Percentiles rank a stretch among this genome's conserved stretches.
These are phyloP conservation scores for Aspergillus sp. DNA, from an alignment of 2,329 filamentous ascomycete species.

Conservation along the genomic window DNA sequence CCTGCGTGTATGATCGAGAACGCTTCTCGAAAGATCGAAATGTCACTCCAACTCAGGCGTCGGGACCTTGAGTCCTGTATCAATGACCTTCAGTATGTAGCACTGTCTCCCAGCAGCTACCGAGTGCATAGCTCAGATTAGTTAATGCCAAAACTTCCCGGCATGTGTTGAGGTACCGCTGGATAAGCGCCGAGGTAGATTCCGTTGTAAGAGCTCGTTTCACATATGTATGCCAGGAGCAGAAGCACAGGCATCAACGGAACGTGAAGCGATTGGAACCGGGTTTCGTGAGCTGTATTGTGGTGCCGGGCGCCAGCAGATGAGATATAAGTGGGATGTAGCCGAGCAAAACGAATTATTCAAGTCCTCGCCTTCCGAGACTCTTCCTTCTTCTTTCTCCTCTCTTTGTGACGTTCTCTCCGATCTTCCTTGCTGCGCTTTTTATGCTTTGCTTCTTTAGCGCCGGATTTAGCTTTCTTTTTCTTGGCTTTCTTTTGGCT, in stretches of 20 bases:
- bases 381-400: slow-evolving; percentile 21
- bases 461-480: slow-evolving; percentile 33
- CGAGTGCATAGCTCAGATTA: not conserved
- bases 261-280: not conserved
- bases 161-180: not conserved
- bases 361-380: slow-evolving; percentile 34
- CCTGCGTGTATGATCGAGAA: not conserved
- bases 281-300: not conserved
- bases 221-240: not conserved
- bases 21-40: not conserved
- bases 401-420: slow-evolving; percentile 44
- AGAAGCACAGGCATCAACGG: not conserved
- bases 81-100: not conserved
- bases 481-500: slow-evolving; percentile 22
- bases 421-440: slow-evolving; percentile 34
- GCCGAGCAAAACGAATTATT: not conserved
- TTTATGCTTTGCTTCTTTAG: slow-evolving; percentile 27
- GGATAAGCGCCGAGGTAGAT: not conserved
- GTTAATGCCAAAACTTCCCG: not conserved
- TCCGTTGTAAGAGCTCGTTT: not conserved
- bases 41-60: not conserved
- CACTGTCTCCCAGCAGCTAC: not conserved
- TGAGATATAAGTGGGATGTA: not conserved
- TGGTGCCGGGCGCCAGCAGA: not conserved
- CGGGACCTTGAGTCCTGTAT: not conserved